Percentiles rank a stretch among this genome's conserved stretches.
phyloP scores from a whole-genome alignment of 2,329 filamentous ascomycete species.

The Hypoxylon sp. region DNA sequence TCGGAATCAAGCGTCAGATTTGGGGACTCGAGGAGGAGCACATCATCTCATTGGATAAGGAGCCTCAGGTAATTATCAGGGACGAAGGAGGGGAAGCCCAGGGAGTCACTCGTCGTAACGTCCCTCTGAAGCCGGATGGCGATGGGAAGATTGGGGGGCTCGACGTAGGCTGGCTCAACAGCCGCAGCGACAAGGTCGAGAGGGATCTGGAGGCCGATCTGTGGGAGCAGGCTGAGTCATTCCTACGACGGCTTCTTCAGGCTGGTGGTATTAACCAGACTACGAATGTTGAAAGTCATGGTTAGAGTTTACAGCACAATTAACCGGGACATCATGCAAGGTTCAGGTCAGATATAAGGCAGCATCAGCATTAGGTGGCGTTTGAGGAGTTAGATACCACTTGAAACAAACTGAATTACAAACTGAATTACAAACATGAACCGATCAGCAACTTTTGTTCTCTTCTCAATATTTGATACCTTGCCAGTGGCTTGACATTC shows the following conservation, averaged over 20 bases:
- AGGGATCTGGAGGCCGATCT: conserved; percentile 88
- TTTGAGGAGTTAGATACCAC: conserved; percentile 35
- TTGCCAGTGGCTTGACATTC: neutral
- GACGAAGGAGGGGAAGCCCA: conserved; percentile 50
- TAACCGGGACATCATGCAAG: neutral
- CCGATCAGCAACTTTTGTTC: neutral
- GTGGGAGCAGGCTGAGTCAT: conserved; percentile 64
- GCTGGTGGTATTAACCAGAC: conserved; percentile 5
- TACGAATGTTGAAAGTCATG: conserved; percentile 3
- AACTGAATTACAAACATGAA: neutral
- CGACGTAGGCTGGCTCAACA: conserved; percentile 92
- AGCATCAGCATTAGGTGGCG: conserved; percentile 41
- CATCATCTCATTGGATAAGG: conserved; percentile 71
- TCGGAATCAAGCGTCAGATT: conserved; percentile 81
- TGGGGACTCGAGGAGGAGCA: conserved; percentile 85
- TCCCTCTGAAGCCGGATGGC: conserved; percentile 68
- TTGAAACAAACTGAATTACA: neutral
- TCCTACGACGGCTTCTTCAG: conserved; percentile 42
- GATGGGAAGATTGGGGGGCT: conserved; percentile 72
- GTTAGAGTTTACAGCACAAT: neutral
- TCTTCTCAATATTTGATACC: neutral
- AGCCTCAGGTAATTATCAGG: conserved; percentile 37
- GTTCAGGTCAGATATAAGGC: neutral
- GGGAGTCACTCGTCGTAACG: conserved; percentile 48
- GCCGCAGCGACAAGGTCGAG: conserved; percentile 84